phyloP scores from a whole-genome alignment of 2,329 filamentous ascomycete genomes.

The Cladobotryum mycophilum region DNA sequence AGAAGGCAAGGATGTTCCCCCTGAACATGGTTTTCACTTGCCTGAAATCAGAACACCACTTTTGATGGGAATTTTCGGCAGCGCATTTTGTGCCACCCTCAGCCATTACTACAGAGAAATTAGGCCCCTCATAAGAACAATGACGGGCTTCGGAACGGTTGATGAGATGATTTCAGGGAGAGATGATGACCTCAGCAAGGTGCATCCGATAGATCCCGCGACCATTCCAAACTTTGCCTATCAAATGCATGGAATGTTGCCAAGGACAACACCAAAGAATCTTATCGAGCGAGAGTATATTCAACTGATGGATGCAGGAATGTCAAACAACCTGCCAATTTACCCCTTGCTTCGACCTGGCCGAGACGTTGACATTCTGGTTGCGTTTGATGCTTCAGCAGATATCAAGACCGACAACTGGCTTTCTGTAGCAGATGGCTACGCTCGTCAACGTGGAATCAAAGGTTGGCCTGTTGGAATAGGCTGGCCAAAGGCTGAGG shows the following conservation, averaged over 20 bases:
- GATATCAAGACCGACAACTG: constrained; percentile 94
- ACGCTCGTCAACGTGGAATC: constrained; percentile 80
- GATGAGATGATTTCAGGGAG: constrained; percentile 78
- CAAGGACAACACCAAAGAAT: constrained; percentile 69
- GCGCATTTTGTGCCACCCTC: constrained; percentile 90
- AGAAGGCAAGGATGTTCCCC: constrained; percentile 47
- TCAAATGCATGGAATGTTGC: constrained; percentile 70
- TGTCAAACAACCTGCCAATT: constrained; percentile 96
- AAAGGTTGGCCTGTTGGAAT: constrained; percentile 92
- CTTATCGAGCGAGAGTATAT: constrained; percentile 66
- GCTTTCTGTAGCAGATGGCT: constrained; percentile 90
- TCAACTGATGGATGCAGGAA: constrained; percentile 91
- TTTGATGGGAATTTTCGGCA: constrained; percentile 91
- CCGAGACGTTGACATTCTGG: constrained; percentile 78
- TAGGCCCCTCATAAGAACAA: constrained; percentile 67
- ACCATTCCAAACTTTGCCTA: constrained; percentile 84
- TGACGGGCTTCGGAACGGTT: constrained; percentile 69
- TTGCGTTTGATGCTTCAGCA: constrained; percentile 91
- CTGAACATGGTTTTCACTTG: constrained; percentile 61
- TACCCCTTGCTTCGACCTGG: constrained; percentile 89
- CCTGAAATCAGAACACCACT: constrained; percentile 81
- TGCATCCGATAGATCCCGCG: constrained; percentile 91
- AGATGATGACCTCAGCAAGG: constrained; percentile 78
- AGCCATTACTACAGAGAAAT: constrained; percentile 96
- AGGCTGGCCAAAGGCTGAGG: constrained; percentile 73